A percentile compares a stretch with the other conserved stretches of the same genome.
These are phyloP conservation scores for Fonsecaea pugnacius DNA, from an alignment of 2,329 filamentous ascomycete species.

Conservation along the genomic window DNA sequence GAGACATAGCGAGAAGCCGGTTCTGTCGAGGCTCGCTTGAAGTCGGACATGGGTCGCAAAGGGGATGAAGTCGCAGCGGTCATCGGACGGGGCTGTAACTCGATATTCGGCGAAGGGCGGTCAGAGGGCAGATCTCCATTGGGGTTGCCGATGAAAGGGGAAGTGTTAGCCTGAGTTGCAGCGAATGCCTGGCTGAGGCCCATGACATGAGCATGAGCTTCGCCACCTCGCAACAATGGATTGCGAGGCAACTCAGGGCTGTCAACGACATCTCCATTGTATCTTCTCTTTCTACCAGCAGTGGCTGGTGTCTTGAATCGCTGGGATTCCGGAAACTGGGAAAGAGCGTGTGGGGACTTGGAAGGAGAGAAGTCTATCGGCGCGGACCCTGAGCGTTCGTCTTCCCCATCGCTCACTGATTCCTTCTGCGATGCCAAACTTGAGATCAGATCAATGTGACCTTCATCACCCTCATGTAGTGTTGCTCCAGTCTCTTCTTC, in stretches of 20 bases:
- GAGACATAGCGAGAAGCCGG: constrained; percentile 51
- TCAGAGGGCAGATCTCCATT: constrained; percentile 50
- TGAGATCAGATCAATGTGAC: constrained; percentile 50
- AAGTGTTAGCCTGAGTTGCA: constrained; percentile 54
- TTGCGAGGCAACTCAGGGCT: constrained; percentile 51
- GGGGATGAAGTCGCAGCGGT: constrained; percentile 45
- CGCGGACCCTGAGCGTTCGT: constrained; percentile 23
- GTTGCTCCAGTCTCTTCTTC: constrained; percentile 45
- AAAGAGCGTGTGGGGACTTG: constrained; percentile 43
- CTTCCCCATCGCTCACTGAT: constrained; percentile 1
- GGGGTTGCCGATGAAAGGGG: constrained; percentile 46
- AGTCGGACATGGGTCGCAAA: constrained; percentile 43
- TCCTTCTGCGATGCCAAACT: constrained; percentile 41
- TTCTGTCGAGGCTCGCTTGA: constrained; percentile 47
- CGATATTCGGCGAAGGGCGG: constrained; percentile 55
- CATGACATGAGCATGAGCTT: constrained; percentile 46
- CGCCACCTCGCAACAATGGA: constrained; percentile 44
- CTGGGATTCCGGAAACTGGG: constrained; percentile 54
- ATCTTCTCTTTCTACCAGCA: constrained; percentile 44
- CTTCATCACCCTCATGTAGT: constrained; percentile 48
- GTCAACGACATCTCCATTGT: constrained; percentile 39
- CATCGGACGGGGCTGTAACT: constrained; percentile 46
- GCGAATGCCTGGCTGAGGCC: constrained; percentile 55
- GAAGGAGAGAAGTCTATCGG: constrained; percentile 32
- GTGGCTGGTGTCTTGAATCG: constrained; percentile 50